Evolutionary conservation across 2,329 filamentous ascomycete species (phyloP), one percentile per base, ranked within the genome.

Genomic region (Diplodia sapinea): DNA sequence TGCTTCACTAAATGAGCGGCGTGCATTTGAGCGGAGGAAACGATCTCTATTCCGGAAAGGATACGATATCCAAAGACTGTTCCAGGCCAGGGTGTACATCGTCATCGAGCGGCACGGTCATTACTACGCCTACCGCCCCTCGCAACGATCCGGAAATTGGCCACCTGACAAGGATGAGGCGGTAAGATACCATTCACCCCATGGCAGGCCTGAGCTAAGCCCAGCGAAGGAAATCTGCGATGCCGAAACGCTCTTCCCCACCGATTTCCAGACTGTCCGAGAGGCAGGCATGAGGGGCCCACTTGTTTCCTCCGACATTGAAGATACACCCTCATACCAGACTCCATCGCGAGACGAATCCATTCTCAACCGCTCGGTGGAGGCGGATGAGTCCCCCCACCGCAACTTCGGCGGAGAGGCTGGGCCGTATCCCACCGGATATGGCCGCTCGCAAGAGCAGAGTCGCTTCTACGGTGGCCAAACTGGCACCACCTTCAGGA

Each of bases 181-280:
- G 5, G 40, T 61, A 61, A 20, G 56, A 6, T 12, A 4, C 36
- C 2, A 1, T 5, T 3, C 23, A 38, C 15, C 38, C 20, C 15
- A n/a, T n/a, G 12, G 3, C 7, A 31, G 12, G 13, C n/a, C n/a
- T n/a, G n/a, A n/a, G n/a, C n/a, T 49, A 26, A 47, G 31, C 38
- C 38, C 17, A 5, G 17, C 2, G 2, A 5, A 61, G 56, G 56
- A 61, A 40, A 61, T 61, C 33, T 20, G 56, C 23, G 15, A 23
- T n/a, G 56, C 56, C 40, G 23, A 49, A 49, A 61, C 56, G 12
- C 15, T 61, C 38, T 61, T 61, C 15, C 56, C 56, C 23, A 49
- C 56, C 38, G 56, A 61, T 4, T 61, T 61, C 40, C 56, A 61
- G 56, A 61, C 56, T 20, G 40, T 61, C 40, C 43, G 56, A 31